Evolutionary conservation across 1,284 basidiomycete species (phyloP).

Genomic region (Filobasidium uniguttulatum): DNA sequence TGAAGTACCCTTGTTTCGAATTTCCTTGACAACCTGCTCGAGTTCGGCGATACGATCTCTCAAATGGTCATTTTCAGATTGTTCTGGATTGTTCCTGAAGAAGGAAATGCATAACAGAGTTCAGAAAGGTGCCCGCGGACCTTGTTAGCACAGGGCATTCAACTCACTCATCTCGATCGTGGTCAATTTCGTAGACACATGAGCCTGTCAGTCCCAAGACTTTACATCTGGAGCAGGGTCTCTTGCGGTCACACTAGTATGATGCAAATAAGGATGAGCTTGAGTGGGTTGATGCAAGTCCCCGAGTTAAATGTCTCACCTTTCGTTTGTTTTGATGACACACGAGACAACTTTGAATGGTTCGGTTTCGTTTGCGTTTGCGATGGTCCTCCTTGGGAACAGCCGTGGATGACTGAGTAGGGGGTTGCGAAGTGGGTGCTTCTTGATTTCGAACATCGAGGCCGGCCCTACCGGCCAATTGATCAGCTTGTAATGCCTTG

Average conservation of each 20-base stretch:
- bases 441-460: neutral
- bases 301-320: constrained; percentile 44
- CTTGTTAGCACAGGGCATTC: neutral
- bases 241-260: constrained; percentile 35
- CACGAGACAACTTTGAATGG: constrained; percentile 74
- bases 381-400: constrained; percentile 41
- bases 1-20: constrained; percentile 26
- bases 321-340: constrained; percentile 87
- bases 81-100: constrained; percentile 60
- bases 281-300: constrained; percentile 20
- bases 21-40: constrained; percentile 70
- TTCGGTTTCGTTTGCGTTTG: constrained; percentile 62
- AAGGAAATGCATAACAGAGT: constrained; percentile 10
- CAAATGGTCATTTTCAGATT: constrained; percentile 67
- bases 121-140: neutral
- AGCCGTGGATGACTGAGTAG: too few relatives aligned
- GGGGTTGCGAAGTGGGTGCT: too few relatives aligned
- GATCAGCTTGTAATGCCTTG: neutral
- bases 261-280: constrained; percentile 36
- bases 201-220: constrained; percentile 56
- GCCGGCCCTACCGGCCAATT: neutral
- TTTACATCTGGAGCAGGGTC: constrained; percentile 72
- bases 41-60: constrained; percentile 75
- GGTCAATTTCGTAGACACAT: constrained; percentile 83
- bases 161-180: constrained; percentile 61